These are phyloP conservation scores for Hansenula sp. DNA, from an alignment of 1,139 yeast species.

Conservation along the genomic window DNA sequence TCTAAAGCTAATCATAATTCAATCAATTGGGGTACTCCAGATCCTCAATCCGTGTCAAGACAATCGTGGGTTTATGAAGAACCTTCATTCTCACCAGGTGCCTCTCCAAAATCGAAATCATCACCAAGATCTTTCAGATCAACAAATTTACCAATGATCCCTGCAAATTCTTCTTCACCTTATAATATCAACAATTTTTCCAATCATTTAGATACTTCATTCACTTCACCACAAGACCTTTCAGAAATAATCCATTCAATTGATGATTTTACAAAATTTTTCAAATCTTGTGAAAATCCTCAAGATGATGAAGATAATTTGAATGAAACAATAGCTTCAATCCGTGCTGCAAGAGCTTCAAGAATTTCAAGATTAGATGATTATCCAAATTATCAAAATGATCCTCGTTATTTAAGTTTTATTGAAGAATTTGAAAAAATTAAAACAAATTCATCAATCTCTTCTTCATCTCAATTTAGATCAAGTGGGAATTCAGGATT, in stretches of 20 bases:
- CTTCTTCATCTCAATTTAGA: too few relatives aligned
- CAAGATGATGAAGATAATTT: constrained; percentile 1
- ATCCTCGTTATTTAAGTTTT: neutral
- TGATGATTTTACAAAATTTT: constrained; percentile 12
- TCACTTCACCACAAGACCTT: constrained; percentile 4
- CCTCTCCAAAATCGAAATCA: constrained; percentile 2
- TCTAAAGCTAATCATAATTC: too few relatives aligned
- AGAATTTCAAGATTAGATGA: constrained; percentile 12
- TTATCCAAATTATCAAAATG: neutral
- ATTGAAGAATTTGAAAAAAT: neutral
- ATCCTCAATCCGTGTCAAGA: constrained; percentile 15
- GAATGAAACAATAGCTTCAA: constrained; percentile 11
- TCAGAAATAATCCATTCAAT: constrained; percentile 15
- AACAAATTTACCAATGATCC: neutral
- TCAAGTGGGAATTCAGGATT: too few relatives aligned
- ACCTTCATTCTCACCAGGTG: neutral
- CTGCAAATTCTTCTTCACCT: neutral
- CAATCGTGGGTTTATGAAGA: constrained; percentile 22
- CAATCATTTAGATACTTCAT: constrained; percentile 11
- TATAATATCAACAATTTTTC: constrained; percentile 9
- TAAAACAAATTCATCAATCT: neutral
- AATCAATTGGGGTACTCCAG: constrained; percentile 19
- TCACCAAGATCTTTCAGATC: constrained; percentile 1
- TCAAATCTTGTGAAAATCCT: neutral
- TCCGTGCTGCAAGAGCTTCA: constrained; percentile 17